Evolutionary conservation across 2,329 filamentous ascomycete genomes (phyloP), one percentile per base, ranked within the genome.

Genomic region (Aspergillus fumigatiaffinis): DNA sequence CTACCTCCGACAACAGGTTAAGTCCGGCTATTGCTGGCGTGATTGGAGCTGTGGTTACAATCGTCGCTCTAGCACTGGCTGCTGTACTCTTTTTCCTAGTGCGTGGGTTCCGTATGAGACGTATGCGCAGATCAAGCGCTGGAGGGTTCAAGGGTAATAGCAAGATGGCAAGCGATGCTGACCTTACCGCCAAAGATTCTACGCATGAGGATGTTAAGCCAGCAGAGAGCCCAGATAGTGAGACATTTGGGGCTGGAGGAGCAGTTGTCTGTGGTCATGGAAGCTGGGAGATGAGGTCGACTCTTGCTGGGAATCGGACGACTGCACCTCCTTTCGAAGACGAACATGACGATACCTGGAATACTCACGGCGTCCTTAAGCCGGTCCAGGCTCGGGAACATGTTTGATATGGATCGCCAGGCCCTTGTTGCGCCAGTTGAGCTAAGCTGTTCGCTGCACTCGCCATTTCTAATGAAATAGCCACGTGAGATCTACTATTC

Each of bases 101-200:
- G 9, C 78, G 72, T 20, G 78, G 80, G 3, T 54, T 80, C n/a
- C 74, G 80, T 8, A 65, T 80, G 49, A 77, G 78, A 54, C 73
- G 78, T 3, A 65, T 61, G 21, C 71, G 68, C 50, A 76, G 71
- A 51, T 69, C 71, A 9, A 74, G 74, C 8, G 60, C 80, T 7
- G 81, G 81, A 9, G 83, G 83, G 0, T 85, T 85, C 75, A 85
- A 84, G 63, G 82, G 83, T 14, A 73, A 72, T 12, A 69, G 71
- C 14, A 86, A 84, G 67, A 68, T 85, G 62, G 80, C 79, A 0
- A 81, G 78, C 50, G 84, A 86, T 66, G 71, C 74, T 3, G 83
- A 86, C 66, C 65, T 84, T 32, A 75, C 73, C 2, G 71, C 82
- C 52, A 63, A 61, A 17, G 63, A 64, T 20, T 69, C 77, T 1